Conservation (phyloP, 2,329 filamentous ascomycete genomes). For the Neonectria punicea region DNA sequence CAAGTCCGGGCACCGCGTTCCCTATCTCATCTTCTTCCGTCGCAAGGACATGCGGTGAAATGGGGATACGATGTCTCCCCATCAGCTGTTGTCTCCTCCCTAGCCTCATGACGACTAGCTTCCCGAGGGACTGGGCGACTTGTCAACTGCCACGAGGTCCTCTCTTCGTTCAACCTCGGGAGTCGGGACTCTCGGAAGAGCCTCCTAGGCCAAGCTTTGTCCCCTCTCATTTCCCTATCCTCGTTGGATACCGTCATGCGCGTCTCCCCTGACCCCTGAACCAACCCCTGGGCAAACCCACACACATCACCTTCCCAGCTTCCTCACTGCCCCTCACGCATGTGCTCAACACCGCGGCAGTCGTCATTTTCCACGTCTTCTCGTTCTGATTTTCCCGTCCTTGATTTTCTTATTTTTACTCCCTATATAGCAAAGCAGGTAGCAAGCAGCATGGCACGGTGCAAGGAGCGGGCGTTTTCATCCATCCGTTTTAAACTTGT, state of each 20-base stretch:
- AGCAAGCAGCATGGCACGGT: slow-evolving; percentile 28
- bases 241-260: slow-evolving; percentile 5
- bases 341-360: slow-evolving; percentile 1
- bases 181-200: slow-evolving; percentile 4
- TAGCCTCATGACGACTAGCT: neutral
- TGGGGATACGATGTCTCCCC: neutral
- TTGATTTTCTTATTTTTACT: neutral
- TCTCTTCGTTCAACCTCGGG: slow-evolving; percentile 2
- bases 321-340: neutral
- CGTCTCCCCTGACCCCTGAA: neutral
- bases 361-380: neutral
- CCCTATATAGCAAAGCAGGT: slow-evolving; percentile 18
- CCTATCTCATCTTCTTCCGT: slow-evolving; percentile 60
- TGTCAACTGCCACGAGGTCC: slow-evolving; percentile 3
- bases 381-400: neutral
- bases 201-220: neutral
- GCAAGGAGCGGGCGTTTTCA: slow-evolving; percentile 18
- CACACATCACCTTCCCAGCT: neutral
- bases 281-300: neutral
- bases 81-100: neutral
- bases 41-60: slow-evolving; percentile 47
- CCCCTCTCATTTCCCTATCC: neutral
- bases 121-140: neutral
- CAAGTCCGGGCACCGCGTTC: slow-evolving; percentile 52
- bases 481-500: neutral